Percentiles rank a stretch among this genome's conserved stretches.
Evolutionary conservation across 129 eudicot genomes (phyloP).

Genomic region (Gnaphalium uliginosum): DNA sequence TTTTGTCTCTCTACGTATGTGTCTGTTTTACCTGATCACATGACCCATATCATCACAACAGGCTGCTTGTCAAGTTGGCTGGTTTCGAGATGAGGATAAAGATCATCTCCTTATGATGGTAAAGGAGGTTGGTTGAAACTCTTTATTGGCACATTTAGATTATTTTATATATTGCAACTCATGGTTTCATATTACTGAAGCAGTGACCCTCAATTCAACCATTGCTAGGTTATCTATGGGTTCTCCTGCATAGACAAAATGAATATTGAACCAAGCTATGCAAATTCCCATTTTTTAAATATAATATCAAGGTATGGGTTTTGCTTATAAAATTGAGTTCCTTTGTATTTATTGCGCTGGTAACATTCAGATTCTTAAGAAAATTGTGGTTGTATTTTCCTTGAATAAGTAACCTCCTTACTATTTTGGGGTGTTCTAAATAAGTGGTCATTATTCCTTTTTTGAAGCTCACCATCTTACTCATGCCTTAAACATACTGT

Average conservation of each 20-base stretch:
- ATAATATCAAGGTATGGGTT: conserved; percentile 38
- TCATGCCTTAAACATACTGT: neutral
- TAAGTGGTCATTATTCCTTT: neutral
- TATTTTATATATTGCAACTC: neutral
- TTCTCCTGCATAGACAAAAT: conserved; percentile 29
- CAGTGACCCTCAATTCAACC: neutral
- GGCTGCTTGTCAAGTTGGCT: conserved; percentile 43
- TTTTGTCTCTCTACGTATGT: neutral
- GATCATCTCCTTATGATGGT: conserved; percentile 32
- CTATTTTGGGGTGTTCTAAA: neutral
- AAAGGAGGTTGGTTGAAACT: conserved; percentile 37
- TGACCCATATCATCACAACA: conserved; percentile 12
- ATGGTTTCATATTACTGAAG: neutral
- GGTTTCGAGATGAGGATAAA: conserved; percentile 34
- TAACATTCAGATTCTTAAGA: neutral
- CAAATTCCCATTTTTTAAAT: conserved; percentile 26
- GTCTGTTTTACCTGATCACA: neutral
- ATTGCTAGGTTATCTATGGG: conserved; percentile 31
- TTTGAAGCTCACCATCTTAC: neutral
- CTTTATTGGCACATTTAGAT: neutral
- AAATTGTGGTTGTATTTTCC: neutral
- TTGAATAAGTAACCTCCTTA: neutral
- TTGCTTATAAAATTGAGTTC: neutral
- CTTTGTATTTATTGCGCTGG: neutral
- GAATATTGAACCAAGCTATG: conserved; percentile 29